Conservation (phyloP, 176 grass and related monocot genomes). For the Oryza meyeriana region DNA sequence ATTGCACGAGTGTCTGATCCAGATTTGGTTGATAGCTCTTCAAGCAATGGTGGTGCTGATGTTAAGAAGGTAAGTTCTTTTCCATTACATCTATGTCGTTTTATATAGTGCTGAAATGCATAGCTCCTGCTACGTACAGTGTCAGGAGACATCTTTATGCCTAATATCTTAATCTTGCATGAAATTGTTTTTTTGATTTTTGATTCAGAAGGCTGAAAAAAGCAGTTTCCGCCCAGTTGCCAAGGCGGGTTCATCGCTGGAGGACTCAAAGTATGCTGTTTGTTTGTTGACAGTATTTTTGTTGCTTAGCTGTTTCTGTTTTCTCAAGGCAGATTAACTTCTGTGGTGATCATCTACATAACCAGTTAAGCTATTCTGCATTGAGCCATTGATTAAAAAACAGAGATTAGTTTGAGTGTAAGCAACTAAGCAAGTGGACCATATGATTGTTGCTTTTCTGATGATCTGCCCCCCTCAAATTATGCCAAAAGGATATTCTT, state of each 20-base stretch:
- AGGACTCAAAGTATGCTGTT: conserved; percentile 51
- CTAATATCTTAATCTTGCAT: conserved; percentile 8
- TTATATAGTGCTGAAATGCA: neutral
- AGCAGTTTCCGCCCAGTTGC: conserved; percentile 30
- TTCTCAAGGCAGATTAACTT: neutral
- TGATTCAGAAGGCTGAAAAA: conserved; percentile 35
- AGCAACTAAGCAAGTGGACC: neutral
- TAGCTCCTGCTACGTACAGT: neutral
- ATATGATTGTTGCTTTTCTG: neutral
- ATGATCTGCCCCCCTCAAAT: neutral
- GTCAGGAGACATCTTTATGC: neutral
- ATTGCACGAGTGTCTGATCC: conserved; percentile 45
- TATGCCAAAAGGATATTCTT: neutral
- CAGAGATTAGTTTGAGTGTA: conserved; percentile 4
- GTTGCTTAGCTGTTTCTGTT: neutral
- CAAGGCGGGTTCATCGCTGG: conserved; percentile 33
- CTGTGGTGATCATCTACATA: neutral
- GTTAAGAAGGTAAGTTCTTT: conserved; percentile 40
- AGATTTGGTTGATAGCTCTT: conserved; percentile 44
- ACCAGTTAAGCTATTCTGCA: neutral
- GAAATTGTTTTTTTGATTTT: conserved; percentile 20
- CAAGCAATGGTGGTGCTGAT: conserved; percentile 30
- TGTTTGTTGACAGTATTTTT: conserved; percentile 11
- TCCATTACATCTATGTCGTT: neutral
- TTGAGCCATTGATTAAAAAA: neutral